Evolutionary conservation across 805 yeast species (phyloP).

Genomic region (Hemisphaericaspora nanyangensis): DNA sequence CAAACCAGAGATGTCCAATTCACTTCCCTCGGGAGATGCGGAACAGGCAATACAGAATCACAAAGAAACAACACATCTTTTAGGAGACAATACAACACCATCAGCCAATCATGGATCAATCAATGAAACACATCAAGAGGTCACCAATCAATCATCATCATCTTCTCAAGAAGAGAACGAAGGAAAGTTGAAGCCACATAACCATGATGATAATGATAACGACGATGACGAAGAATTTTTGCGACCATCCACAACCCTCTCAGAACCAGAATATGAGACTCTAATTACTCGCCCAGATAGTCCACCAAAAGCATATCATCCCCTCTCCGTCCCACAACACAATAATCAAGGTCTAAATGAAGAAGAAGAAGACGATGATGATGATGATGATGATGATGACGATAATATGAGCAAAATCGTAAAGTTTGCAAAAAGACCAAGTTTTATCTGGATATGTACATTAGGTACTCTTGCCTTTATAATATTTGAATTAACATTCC

Average conservation of each 20-base stretch:
- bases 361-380: too few species aligned
- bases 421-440: slow-evolving; percentile 8
- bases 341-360: too few species aligned
- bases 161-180: not conserved
- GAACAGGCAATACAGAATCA: too few species aligned
- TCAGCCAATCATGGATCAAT: not conserved
- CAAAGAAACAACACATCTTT: not conserved
- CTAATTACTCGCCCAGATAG: not conserved
- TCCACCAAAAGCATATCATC: too few species aligned
- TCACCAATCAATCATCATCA: not conserved
- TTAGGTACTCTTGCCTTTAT: slow-evolving; percentile 51
- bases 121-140: not conserved
- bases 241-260: not conserved
- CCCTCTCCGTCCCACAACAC: too few species aligned
- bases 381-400: slow-evolving; percentile 6
- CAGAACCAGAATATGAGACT: not conserved
- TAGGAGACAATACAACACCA: not conserved
- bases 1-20: too few species aligned
- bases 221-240: not conserved
- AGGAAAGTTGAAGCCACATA: not conserved
- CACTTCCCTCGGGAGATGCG: not conserved
- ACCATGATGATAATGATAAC: not conserved
- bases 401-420: slow-evolving; percentile 5
- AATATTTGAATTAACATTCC: slow-evolving; percentile 62
- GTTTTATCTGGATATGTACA: slow-evolving; percentile 25